Conservation (phyloP, 1,284 basidiomycete genomes). For the Ceratobasidium sp. region DNA sequence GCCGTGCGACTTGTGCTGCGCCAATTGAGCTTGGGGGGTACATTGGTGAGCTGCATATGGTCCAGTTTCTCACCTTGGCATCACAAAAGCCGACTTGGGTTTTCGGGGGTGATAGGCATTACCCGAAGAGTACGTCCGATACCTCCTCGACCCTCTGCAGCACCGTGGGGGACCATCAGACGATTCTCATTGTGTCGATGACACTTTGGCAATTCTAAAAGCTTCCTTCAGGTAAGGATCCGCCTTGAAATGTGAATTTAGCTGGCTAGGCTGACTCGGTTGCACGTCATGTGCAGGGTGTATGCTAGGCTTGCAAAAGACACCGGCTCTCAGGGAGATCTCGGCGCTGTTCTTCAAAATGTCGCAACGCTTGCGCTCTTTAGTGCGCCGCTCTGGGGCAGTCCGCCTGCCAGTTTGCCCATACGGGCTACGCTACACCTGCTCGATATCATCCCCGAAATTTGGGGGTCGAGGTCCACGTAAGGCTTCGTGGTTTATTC, state of each 20-base stretch:
- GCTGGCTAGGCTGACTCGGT: constrained; percentile 3
- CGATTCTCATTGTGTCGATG: not conserved
- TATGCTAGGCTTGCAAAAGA: constrained; percentile 39
- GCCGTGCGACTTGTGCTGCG: constrained; percentile 40
- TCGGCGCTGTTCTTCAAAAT: constrained; percentile 25
- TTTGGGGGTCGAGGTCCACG: constrained; percentile 30
- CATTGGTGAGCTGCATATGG: constrained; percentile 3
- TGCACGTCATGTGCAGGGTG: constrained; percentile 19
- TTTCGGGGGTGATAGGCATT: constrained; percentile 19
- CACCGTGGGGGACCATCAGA: not conserved
- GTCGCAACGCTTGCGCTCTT: constrained; percentile 19
- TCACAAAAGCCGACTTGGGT: not conserved
- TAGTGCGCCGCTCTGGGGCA: constrained; percentile 14
- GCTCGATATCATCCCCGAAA: constrained; percentile 28
- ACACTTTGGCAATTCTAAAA: constrained; percentile 10
- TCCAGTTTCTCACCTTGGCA: not conserved
- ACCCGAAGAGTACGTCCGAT: constrained; percentile 38
- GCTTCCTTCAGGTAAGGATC: constrained; percentile 38
- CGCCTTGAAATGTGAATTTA: constrained; percentile 3
- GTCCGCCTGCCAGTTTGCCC: constrained; percentile 11
- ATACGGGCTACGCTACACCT: constrained; percentile 16
- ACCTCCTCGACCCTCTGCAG: constrained; percentile 37
- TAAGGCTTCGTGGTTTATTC: constrained; percentile 33
- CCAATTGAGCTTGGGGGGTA: constrained; percentile 20
- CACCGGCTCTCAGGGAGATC: constrained; percentile 9